Evolutionary conservation across 2,329 filamentous ascomycete species (phyloP), one percentile per base, ranked within the genome.

Genomic region (Ophiocordyceps australis): DNA sequence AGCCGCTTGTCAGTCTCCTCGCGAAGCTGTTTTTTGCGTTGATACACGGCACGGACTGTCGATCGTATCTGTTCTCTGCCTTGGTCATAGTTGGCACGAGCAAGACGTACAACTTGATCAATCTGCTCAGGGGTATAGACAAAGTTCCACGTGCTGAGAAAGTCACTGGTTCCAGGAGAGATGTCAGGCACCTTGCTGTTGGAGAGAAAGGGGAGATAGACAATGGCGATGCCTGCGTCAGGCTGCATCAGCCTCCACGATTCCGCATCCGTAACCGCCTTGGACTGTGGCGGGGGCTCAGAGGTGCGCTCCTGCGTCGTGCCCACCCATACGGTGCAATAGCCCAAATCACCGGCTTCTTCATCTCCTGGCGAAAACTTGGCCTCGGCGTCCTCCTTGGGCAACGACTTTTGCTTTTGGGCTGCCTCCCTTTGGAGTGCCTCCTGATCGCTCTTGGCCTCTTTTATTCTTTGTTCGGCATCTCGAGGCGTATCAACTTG

Each of bases 81-180:
- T 45, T 92, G 81, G 5, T 68, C 61, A 38, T 82, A 98, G 49
- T 98, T 98, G 9, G 81, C 81, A 28, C 71, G 64, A 2, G 89
- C 85, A 16, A 98, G 62, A 5, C 65, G 62, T 3, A 93, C 76
- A 1, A 92, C 82, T 15, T 69, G 67, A 38, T 95, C 85, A 27
- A 98, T 73, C 47, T 98, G 76, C 30, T 89, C 74, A 0, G 83
- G 75, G 3, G 79, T 91, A 48, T 95, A 98, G 17, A 94, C 74
- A 45, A 95, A 95, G 45, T 98, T 98, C 89, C 89, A 98, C 0
- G 89, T 98, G 37, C 73, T 81, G 57, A 95, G 71, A 50, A 83
- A 95, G 32, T 93, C 82, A 27, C 70, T 78, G 3, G 65, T 68
- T 14, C 74, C 72, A 0, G 89, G 89, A 37, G 93, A 77, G n/a